Conservation (phyloP, 192 early-diverging fungal genomes). For the Phycomyces blakesleeanus region DNA sequence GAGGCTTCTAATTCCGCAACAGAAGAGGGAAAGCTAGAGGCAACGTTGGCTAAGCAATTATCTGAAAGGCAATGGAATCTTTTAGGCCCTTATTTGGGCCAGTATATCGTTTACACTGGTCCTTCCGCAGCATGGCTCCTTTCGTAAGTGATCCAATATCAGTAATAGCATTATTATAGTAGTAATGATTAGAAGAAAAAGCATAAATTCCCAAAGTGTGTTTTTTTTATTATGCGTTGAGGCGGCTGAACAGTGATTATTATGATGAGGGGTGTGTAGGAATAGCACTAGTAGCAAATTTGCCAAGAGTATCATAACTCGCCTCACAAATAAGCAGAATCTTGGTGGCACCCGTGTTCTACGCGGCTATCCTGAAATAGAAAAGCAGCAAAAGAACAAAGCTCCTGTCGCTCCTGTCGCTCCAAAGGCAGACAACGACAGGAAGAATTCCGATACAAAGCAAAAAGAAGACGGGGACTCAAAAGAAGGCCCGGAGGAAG, state of each 20-base stretch:
- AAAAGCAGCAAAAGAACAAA: constrained; percentile 42
- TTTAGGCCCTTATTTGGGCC: constrained; percentile 72
- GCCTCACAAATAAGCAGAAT: constrained; percentile 48
- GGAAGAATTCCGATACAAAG: constrained; percentile 23
- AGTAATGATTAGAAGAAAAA: too few species aligned
- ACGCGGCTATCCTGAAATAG: constrained; percentile 73
- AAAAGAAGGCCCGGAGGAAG: constrained; percentile 34
- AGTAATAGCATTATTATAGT: too few species aligned
- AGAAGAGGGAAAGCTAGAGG: constrained; percentile 35
- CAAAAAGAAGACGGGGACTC: constrained; percentile 38
- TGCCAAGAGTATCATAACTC: constrained; percentile 53
- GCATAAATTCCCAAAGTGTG: not conserved
- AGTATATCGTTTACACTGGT: constrained; percentile 70
- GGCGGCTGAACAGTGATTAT: not conserved
- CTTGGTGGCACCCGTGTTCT: constrained; percentile 67
- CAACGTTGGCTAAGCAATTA: constrained; percentile 23
- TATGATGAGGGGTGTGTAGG: constrained; percentile 4
- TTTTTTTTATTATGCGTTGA: not conserved
- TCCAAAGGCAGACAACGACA: constrained; percentile 34
- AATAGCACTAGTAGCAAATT: constrained; percentile 34
- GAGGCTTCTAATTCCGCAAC: constrained; percentile 1
- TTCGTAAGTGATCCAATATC: too few species aligned
- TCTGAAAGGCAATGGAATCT: constrained; percentile 69
- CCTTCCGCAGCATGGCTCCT: constrained; percentile 58
- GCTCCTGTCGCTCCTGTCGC: constrained; percentile 4